Conservation (phyloP, 306 rosid species). For the Rosa lucieae region DNA sequence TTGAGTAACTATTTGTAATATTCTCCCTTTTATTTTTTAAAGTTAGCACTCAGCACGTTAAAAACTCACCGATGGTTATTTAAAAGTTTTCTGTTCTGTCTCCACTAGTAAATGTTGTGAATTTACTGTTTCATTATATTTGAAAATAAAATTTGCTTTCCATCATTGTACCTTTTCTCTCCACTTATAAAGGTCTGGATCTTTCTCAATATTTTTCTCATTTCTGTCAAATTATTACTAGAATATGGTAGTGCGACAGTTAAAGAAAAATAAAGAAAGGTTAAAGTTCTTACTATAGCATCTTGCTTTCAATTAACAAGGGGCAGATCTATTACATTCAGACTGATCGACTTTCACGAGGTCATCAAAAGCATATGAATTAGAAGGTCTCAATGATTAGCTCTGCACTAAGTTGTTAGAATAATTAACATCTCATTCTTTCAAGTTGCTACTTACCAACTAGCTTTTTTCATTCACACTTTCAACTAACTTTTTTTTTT, state of each 20-base stretch:
- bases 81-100: too few relatives aligned
- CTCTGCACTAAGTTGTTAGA: background rate
- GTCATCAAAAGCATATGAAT: background rate
- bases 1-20: too few relatives aligned
- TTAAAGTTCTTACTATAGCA: too few relatives aligned
- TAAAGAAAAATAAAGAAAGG: background rate
- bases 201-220: background rate
- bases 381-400: background rate
- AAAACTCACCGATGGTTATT: too few relatives aligned
- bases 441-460: too few relatives aligned
- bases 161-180: background rate
- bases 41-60: too few relatives aligned
- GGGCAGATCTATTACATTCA: background rate
- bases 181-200: background rate
- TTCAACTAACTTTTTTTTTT: too few relatives aligned
- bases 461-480: background rate
- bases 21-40: too few relatives aligned
- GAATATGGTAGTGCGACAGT: background rate
- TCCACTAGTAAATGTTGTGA: too few relatives aligned
- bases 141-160: background rate
- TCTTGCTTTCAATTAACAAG: background rate
- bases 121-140: too few relatives aligned
- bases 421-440: too few relatives aligned
- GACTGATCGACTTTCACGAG: background rate
- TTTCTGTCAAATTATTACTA: background rate